Evolutionary conservation across 192 early-diverging fungal species (phyloP).

Genomic region (Backusella mclennaniae): DNA sequence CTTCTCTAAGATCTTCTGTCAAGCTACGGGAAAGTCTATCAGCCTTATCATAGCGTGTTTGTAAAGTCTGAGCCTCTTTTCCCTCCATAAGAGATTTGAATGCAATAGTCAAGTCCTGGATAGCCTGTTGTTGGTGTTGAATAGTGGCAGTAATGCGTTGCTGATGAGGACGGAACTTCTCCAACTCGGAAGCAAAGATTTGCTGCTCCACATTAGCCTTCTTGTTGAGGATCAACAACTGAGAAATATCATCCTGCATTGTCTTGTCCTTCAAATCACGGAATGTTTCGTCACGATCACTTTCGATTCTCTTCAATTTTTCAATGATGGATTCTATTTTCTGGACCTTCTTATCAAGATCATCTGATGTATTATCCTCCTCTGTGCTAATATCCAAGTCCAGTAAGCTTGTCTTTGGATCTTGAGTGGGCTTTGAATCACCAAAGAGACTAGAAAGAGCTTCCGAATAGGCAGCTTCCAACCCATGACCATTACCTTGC

Average conservation of each 20-base stretch:
- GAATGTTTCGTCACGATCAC: slow-evolving; percentile 64
- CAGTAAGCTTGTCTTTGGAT: slow-evolving; percentile 40
- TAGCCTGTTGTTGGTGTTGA: slow-evolving; percentile 68
- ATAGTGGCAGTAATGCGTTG: slow-evolving; percentile 72
- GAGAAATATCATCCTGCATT: slow-evolving; percentile 89
- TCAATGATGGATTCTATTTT: slow-evolving; percentile 63
- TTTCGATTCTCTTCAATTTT: slow-evolving; percentile 65
- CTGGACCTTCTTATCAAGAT: slow-evolving; percentile 50
- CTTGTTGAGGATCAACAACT: slow-evolving; percentile 71
- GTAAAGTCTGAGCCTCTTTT: slow-evolving; percentile 63
- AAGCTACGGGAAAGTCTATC: slow-evolving; percentile 63
- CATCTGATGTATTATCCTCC: slow-evolving; percentile 28
- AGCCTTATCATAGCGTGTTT: slow-evolving; percentile 64
- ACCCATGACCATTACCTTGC: slow-evolving; percentile 32
- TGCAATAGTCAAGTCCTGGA: slow-evolving; percentile 73
- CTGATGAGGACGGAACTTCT: slow-evolving; percentile 84
- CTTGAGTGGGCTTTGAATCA: slow-evolving; percentile 17
- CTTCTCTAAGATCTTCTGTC: slow-evolving; percentile 66
- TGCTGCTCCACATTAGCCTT: slow-evolving; percentile 81
- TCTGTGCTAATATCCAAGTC: slow-evolving; percentile 50
- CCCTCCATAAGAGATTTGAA: slow-evolving; percentile 76
- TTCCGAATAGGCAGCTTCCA: slow-evolving; percentile 47
- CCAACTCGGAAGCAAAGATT: slow-evolving; percentile 87
- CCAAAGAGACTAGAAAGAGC: slow-evolving; percentile 23
- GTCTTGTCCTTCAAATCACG: slow-evolving; percentile 79